Evolutionary conservation across 2,329 filamentous ascomycete species (phyloP).

Genomic region (Colletotrichum acutatum): DNA sequence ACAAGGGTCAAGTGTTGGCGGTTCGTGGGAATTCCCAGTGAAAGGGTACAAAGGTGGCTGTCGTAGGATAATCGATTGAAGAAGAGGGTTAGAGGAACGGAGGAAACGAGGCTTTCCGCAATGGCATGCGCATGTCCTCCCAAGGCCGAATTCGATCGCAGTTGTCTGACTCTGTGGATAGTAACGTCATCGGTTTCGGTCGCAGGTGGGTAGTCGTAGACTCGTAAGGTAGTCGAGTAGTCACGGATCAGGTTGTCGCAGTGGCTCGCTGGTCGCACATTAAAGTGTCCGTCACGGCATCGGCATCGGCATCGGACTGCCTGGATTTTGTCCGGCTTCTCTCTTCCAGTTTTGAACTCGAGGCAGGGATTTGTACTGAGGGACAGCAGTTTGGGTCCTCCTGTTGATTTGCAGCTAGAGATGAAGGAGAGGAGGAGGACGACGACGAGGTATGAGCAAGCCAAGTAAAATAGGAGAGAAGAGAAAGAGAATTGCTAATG

Average conservation of each 20-base stretch:
- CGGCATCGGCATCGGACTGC: not conserved
- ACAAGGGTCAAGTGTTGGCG: not conserved
- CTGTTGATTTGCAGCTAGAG: not conserved
- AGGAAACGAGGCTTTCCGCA: not conserved
- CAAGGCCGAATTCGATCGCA: not conserved
- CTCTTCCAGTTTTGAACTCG: not conserved
- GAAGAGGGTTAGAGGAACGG: not conserved
- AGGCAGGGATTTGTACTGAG: not conserved
- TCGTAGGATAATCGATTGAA: not conserved
- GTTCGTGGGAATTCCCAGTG: not conserved
- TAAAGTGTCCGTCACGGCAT: not conserved
- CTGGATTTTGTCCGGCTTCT: not conserved
- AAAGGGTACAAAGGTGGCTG: not conserved
- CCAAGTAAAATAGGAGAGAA: not conserved
- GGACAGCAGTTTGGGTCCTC: not conserved
- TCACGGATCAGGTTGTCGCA: not conserved
- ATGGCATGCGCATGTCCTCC: constrained; percentile 18
- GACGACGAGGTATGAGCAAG: not conserved
- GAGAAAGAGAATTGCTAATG: not conserved
- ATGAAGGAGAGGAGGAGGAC: not conserved
- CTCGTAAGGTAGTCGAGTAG: not conserved
- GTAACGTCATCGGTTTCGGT: constrained; percentile 26
- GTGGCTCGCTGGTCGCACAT: not conserved
- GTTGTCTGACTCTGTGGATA: constrained; percentile 5
- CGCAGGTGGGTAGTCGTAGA: not conserved